A percentile compares a stretch with the other conserved stretches of the same genome.
These are phyloP conservation scores for Penicillium italicum DNA, from an alignment of 2,329 filamentous ascomycete genomes.

Conservation along the genomic window DNA sequence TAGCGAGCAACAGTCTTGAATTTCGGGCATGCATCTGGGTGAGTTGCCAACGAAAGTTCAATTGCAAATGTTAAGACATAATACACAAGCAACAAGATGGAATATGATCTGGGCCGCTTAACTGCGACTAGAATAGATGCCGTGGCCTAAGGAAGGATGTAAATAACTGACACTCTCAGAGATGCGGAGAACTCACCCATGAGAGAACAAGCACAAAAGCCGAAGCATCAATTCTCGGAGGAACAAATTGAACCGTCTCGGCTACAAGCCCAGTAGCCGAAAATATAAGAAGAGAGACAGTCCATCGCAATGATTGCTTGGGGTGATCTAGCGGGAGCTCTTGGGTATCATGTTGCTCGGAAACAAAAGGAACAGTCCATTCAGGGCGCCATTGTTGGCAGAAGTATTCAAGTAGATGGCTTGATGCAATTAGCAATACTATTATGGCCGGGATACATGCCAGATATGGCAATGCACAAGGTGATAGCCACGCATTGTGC, in stretches of 20 bases:
- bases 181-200: constrained; percentile 34
- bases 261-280: constrained; percentile 38
- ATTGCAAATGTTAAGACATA: constrained; percentile 34
- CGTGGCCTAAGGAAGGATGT: constrained; percentile 31
- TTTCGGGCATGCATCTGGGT: constrained; percentile 9
- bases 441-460: constrained; percentile 29
- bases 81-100: constrained; percentile 37
- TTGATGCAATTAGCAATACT: constrained; percentile 25
- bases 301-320: constrained; percentile 32
- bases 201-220: constrained; percentile 32
- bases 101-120: constrained; percentile 42
- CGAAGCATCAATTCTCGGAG: constrained; percentile 12
- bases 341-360: constrained; percentile 36
- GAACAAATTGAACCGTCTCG: constrained; percentile 30
- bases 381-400: constrained; percentile 36
- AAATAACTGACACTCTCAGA: constrained; percentile 18
- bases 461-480: constrained; percentile 36
- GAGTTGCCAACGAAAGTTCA: constrained; percentile 34
- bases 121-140: constrained; percentile 35
- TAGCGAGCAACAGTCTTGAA: constrained; percentile 23
- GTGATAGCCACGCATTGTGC: constrained; percentile 33
- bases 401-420: constrained; percentile 28
- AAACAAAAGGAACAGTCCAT: constrained; percentile 54
- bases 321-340: constrained; percentile 33
- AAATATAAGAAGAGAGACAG: constrained; percentile 37